A percentile compares a stretch with the other conserved stretches of the same genome.
phyloP scores from a whole-genome alignment of 208 protist genomes.

The Crithidia expoeki region DNA sequence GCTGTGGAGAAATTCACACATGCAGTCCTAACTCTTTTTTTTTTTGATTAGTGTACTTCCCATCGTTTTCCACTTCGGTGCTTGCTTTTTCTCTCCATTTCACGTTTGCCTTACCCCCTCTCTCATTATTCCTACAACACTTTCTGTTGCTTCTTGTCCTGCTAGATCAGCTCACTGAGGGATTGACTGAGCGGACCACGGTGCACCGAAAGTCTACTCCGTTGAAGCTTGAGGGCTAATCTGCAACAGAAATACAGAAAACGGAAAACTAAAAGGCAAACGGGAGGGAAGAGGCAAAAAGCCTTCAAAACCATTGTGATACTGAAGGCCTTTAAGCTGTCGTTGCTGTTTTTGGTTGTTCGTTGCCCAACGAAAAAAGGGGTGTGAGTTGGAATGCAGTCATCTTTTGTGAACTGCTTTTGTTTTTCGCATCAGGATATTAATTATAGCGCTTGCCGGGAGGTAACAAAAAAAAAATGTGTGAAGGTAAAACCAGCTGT shows the following conservation, averaged over 20 bases:
- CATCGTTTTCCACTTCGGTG: background rate
- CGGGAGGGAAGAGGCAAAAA: constrained; percentile 2
- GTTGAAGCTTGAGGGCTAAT: constrained; percentile 5
- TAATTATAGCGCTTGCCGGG: background rate
- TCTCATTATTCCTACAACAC: background rate
- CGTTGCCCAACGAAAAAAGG: background rate
- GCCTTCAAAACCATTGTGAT: constrained; percentile 12
- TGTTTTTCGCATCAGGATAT: constrained; percentile 4
- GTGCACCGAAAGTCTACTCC: constrained; percentile 20
- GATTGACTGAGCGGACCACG: constrained; percentile 9
- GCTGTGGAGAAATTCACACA: no score
- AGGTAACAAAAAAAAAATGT: background rate
- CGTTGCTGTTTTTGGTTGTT: background rate
- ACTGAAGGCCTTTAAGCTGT: constrained; percentile 5
- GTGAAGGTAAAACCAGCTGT: background rate
- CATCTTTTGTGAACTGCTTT: background rate
- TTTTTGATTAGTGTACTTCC: background rate
- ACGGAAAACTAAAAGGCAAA: background rate
- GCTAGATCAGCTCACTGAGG: background rate
- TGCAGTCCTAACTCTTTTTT: background rate
- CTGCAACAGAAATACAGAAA: constrained; percentile 1
- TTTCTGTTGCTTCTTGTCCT: constrained; percentile 1
- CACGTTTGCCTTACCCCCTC: background rate
- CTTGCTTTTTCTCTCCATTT: background rate
- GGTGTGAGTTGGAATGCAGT: background rate